Evolutionary conservation across 805 yeast genomes (phyloP).

Genomic region (Nakazawaea anatomiae): DNA sequence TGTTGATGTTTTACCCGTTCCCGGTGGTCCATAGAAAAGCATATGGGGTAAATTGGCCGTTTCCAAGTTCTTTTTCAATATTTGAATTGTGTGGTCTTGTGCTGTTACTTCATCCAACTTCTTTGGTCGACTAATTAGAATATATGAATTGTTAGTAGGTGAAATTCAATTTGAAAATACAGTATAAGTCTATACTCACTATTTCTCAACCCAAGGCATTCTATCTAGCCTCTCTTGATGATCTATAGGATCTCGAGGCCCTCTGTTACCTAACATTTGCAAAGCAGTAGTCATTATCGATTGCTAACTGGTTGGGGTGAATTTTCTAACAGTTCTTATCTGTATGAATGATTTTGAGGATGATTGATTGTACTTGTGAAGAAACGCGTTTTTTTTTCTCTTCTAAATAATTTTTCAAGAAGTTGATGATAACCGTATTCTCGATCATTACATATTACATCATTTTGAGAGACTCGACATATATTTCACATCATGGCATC

Average conservation of each 20-base stretch:
- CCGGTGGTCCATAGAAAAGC: slow-evolving; percentile 92
- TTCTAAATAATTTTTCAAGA: background rate
- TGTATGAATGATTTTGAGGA: background rate
- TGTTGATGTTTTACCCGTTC: slow-evolving; percentile 89
- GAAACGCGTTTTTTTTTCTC: slow-evolving; percentile 1
- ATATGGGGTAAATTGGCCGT: slow-evolving; percentile 87
- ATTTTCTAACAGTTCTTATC: background rate
- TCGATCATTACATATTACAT: too few relatives aligned
- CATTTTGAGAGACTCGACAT: background rate
- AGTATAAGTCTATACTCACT: slow-evolving; percentile 29
- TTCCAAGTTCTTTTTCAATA: slow-evolving; percentile 69
- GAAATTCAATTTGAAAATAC: background rate
- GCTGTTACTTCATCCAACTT: slow-evolving; percentile 83
- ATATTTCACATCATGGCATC: background rate
- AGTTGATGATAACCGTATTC: too few relatives aligned
- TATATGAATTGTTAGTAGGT: slow-evolving; percentile 3
- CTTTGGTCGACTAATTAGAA: slow-evolving; percentile 62
- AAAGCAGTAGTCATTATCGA: slow-evolving; percentile 1
- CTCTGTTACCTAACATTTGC: slow-evolving; percentile 1
- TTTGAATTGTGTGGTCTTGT: slow-evolving; percentile 83
- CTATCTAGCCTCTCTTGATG: slow-evolving; percentile 35
- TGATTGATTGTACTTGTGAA: background rate
- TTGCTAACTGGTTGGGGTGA: too few relatives aligned
- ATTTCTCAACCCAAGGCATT: slow-evolving; percentile 92
- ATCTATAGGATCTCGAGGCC: background rate